Conservation (phyloP, 2,329 filamentous ascomycete genomes). For the Erysiphe pulchra region DNA sequence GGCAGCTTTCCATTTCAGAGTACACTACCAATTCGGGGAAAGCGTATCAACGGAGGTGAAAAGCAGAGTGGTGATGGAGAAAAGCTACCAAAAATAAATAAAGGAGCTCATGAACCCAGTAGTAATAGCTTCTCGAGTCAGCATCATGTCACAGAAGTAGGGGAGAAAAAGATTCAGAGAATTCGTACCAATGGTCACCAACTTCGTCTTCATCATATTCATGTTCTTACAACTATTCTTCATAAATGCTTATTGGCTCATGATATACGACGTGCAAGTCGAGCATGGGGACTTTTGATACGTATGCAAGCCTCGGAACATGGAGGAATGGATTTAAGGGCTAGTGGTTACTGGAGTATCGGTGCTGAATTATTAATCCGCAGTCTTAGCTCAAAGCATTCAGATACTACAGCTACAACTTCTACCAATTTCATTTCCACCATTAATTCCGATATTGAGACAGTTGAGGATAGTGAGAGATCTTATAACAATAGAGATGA, state of each 20-base stretch:
- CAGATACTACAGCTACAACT: too few relatives aligned
- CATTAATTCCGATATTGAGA: too few relatives aligned
- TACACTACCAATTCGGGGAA: not conserved
- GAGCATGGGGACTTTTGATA: conserved; percentile 51
- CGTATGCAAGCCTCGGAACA: conserved; percentile 29
- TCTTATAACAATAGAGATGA: too few relatives aligned
- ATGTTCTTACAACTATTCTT: conserved; percentile 40
- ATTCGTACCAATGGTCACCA: conserved; percentile 3
- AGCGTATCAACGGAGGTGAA: conserved; percentile 1
- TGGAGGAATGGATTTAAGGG: conserved; percentile 36
- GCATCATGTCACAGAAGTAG: conserved; percentile 3
- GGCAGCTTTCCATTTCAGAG: conserved; percentile 10
- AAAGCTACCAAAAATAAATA: not conserved
- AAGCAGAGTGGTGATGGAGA: not conserved
- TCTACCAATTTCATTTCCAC: too few relatives aligned
- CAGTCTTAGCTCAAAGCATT: conserved; percentile 5
- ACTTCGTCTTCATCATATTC: conserved; percentile 29
- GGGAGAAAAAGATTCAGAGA: conserved; percentile 2
- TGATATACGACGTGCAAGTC: conserved; percentile 44
- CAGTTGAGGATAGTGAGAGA: too few relatives aligned
- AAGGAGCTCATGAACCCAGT: not conserved
- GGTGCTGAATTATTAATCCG: conserved; percentile 66
- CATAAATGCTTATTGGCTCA: conserved; percentile 46
- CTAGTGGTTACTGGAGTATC: conserved; percentile 50
- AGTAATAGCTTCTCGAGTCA: not conserved